Base-by-base conservation (phyloP, 495 filamentous ascomycete genomes). In the Tuber magnatum region DNA sequence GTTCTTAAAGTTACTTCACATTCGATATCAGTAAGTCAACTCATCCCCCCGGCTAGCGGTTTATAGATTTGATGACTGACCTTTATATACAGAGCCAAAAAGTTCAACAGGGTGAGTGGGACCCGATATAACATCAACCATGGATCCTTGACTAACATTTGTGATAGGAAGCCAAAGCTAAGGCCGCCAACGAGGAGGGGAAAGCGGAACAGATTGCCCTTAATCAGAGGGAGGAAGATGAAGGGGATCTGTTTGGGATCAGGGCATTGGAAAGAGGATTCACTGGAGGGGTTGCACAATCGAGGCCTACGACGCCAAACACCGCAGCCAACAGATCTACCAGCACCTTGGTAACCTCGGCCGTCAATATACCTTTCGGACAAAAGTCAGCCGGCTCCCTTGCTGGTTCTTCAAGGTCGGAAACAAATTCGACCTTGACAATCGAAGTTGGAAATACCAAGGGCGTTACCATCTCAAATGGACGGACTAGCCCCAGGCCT, bases 171-270 rank as follows among this genome's bases (percentile, higher is more conserved):
- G 73, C 79, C 14, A 72, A 75, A 48, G 68, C 72, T 6, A 75
- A 78, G 70, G 71, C 70, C 51, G 61, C 81, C 32, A 69, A 82
- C 71, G 79, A 82, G 71, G 80, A 85, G 78, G 80, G 74, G 14
- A 83, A 79, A 72, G 73, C 83, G 35, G 80, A 83, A 35, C 80
- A 83, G 42, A 78, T 82, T 40, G 80, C 83, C 40, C 79, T 85
- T 51, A 84, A 83, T 70, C 71, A 80, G 40, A 76, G 80, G n/a
- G 84, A 85, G 68, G 81, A 83, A 69, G 84, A 84, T 73, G 85
- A 86, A 74, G 84, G 84, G 9, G 84, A 87, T 79, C 74, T 87
- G 8, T 86, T 86, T 70, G 85, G 86, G 28, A 81, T 85, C 40
- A 78, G 85, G 65, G 86, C 85, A 41, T 78, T 86, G 44, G 85